Conservation (phyloP, 2,329 filamentous ascomycete genomes). For the Aspergillus proliferans region DNA sequence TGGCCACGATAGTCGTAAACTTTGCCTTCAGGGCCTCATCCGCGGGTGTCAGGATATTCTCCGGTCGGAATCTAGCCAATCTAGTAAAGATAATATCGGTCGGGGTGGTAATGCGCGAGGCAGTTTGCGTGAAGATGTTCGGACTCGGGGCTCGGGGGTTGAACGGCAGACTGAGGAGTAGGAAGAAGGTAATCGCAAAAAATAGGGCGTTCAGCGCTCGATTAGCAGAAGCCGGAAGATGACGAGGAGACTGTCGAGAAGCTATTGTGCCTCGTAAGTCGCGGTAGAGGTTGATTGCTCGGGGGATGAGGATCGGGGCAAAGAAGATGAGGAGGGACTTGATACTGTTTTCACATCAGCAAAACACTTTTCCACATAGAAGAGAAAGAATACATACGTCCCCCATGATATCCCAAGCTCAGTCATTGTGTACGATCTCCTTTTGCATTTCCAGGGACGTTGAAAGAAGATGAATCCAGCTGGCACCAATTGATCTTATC, state of each 20-base stretch:
- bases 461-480: constrained; percentile 8
- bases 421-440: constrained; percentile 16
- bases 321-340: constrained; percentile 40
- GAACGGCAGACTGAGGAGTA: constrained; percentile 63
- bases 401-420: constrained; percentile 24
- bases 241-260: constrained; percentile 32
- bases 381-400: constrained; percentile 20
- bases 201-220: constrained; percentile 47
- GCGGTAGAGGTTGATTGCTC: constrained; percentile 33
- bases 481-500: constrained; percentile 11
- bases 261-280: constrained; percentile 26
- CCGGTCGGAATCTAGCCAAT: constrained; percentile 45
- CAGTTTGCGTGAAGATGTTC: constrained; percentile 73
- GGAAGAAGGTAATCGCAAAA: constrained; percentile 46
- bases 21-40: constrained; percentile 63
- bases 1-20: constrained; percentile 64
- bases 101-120: constrained; percentile 78
- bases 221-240: constrained; percentile 28
- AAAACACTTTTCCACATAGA: neutral
- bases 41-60: constrained; percentile 36
- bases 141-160: constrained; percentile 44
- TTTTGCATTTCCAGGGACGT: neutral
- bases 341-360: constrained; percentile 25
- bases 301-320: constrained; percentile 36
- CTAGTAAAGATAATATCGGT: constrained; percentile 78